Conservation (phyloP, 306 rosid species). For the Nissolia schottii region DNA sequence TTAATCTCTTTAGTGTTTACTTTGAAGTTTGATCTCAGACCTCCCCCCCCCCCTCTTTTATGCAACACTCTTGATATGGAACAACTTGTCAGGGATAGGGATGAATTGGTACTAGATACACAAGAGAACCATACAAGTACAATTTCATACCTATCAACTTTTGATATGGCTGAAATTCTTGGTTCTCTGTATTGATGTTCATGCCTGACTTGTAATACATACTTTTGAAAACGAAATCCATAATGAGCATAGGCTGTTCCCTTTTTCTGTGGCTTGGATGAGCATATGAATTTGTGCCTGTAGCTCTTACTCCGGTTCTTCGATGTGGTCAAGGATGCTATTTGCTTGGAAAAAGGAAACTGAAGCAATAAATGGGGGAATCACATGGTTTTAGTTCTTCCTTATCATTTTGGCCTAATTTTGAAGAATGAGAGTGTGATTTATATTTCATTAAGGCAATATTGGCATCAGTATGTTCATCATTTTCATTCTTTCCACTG, state of each 20-base stretch:
- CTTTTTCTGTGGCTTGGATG: neutral
- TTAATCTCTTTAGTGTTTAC: too few species aligned
- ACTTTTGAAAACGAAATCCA: neutral
- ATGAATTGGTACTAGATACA: too few species aligned
- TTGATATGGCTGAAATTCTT: neutral
- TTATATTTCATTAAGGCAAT: slow-evolving; percentile 3
- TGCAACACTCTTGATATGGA: too few species aligned
- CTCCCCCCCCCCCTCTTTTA: too few species aligned
- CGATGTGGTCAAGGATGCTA: neutral
- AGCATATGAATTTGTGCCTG: neutral
- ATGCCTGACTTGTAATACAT: neutral
- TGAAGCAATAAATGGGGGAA: neutral
- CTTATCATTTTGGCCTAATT: neutral
- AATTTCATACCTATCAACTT: too few species aligned
- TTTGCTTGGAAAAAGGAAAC: neutral
- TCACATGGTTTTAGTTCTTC: neutral
- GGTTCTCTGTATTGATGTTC: neutral
- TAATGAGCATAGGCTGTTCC: neutral
- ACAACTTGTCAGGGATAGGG: too few species aligned
- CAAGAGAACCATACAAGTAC: too few species aligned
- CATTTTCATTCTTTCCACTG: neutral
- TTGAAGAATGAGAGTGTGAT: neutral
- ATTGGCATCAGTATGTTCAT: neutral
- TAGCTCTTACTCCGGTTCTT: neutral
- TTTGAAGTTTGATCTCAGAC: too few species aligned